Evolutionary conservation across 805 yeast species (phyloP).

Genomic region (Nakazawaea ernobii): DNA sequence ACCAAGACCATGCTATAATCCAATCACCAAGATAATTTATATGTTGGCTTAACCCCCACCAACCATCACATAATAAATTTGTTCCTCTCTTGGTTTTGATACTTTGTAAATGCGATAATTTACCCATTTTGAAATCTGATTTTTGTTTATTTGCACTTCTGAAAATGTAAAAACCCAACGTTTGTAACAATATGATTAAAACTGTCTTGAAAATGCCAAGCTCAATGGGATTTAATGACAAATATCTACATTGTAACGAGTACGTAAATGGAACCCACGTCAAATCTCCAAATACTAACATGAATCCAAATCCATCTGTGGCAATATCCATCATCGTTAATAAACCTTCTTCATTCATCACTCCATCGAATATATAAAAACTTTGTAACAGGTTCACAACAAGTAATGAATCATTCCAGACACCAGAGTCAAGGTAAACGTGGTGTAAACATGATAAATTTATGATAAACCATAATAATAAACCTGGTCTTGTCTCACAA

Average conservation of each 20-base stretch:
- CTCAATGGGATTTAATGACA: slow-evolving; percentile 56
- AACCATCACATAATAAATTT: slow-evolving; percentile 78
- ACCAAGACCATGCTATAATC: slow-evolving; percentile 88
- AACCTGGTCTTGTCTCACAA: slow-evolving; percentile 93
- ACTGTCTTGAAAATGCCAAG: slow-evolving; percentile 38
- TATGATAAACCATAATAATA: slow-evolving; percentile 77
- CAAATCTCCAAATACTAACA: slow-evolving; percentile 93
- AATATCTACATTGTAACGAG: slow-evolving; percentile 76
- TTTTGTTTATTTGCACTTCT: slow-evolving; percentile 81
- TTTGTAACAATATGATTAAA: slow-evolving; percentile 42
- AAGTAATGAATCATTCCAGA: slow-evolving; percentile 64
- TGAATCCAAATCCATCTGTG: slow-evolving; percentile 95
- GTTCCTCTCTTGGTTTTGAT: slow-evolving; percentile 76
- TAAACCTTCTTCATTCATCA: slow-evolving; percentile 82
- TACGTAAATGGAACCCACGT: slow-evolving; percentile 91
- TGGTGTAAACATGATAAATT: slow-evolving; percentile 77
- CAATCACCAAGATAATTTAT: slow-evolving; percentile 95
- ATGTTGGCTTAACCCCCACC: slow-evolving; percentile 95
- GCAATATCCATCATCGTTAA: slow-evolving; percentile 94
- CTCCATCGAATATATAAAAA: slow-evolving; percentile 86
- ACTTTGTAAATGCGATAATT: slow-evolving; percentile 58
- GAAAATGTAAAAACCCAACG: slow-evolving; percentile 75
- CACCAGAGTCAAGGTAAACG: slow-evolving; percentile 59
- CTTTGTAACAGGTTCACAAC: slow-evolving; percentile 67
- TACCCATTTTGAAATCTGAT: slow-evolving; percentile 75